These are phyloP conservation scores for Entamoeba invadens DNA, from an alignment of 208 protist genomes.

Conservation along the genomic window DNA sequence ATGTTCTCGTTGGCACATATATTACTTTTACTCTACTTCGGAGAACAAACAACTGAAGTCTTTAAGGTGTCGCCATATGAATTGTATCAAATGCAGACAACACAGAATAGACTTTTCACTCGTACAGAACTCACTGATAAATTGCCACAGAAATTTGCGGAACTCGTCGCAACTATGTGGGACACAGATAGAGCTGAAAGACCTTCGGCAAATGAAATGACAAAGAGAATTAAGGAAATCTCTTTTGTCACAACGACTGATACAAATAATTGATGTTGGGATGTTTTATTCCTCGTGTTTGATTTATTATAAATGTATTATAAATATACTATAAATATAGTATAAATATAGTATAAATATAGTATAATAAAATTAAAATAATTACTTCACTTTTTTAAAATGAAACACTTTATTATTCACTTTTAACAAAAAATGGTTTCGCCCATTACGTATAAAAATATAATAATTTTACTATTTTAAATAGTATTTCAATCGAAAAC, in stretches of 20 bases:
- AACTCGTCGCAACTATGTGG: neutral
- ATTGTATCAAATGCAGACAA: neutral
- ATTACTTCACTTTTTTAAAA: no score
- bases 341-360: no score
- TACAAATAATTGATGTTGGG: no score
- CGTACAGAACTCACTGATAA: neutral
- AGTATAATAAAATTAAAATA: no score
- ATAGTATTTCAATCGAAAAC: no score
- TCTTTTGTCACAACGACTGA: neutral
- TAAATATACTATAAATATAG: no score
- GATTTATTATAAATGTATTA: no score
- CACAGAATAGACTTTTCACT: neutral
- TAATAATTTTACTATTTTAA: no score
- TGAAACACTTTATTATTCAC: no score
- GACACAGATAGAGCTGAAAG: neutral
- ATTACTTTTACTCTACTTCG: neutral
- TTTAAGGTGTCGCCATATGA: neutral
- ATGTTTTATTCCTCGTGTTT: no score
- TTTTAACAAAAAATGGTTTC: no score
- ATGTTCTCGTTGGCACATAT: neutral
- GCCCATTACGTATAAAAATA: no score
- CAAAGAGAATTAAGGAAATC: neutral
- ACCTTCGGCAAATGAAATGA: neutral
- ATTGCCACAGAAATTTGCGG: neutral
- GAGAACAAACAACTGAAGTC: neutral